Conservation (phyloP, 225 moss, liverwort and hornwort species). For the Lunularia cruciata region DNA sequence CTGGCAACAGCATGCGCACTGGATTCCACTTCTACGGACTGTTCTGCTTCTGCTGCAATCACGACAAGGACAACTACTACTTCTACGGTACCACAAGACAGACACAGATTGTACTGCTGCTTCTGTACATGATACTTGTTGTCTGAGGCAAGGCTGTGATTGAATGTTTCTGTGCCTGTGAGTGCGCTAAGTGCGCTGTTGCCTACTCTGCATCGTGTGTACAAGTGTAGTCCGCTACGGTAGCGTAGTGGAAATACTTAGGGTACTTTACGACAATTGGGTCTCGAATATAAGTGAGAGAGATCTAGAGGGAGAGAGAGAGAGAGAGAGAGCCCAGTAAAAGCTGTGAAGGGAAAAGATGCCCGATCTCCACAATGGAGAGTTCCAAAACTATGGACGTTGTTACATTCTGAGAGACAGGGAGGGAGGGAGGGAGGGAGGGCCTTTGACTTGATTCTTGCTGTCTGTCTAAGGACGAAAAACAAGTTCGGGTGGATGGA, state of each 20-base stretch:
- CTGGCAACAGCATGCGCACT: conserved; percentile 6
- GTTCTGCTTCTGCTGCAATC: not conserved
- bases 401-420: not conserved
- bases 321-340: too few species aligned
- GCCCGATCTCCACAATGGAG: not conserved
- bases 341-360: not conserved
- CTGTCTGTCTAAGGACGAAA: not conserved
- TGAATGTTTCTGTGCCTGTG: too few species aligned
- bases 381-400: not conserved
- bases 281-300: too few species aligned
- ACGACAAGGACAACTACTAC: conserved; percentile 6
- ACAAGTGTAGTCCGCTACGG: too few species aligned
- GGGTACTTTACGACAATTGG: too few species aligned
- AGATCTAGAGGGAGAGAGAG: too few species aligned
- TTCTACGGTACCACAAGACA: too few species aligned
- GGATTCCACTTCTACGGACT: not conserved
- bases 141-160: too few species aligned
- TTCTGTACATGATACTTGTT: too few species aligned
- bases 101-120: not conserved
- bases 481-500: not conserved
- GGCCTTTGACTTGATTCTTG: conserved; percentile 6
- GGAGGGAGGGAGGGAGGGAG: not conserved
- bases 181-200: too few species aligned
- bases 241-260: not conserved
- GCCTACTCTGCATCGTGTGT: not conserved